These are phyloP conservation scores for Citrus sinensis DNA, from an alignment of 345 rosid species.

Conservation along the genomic window DNA sequence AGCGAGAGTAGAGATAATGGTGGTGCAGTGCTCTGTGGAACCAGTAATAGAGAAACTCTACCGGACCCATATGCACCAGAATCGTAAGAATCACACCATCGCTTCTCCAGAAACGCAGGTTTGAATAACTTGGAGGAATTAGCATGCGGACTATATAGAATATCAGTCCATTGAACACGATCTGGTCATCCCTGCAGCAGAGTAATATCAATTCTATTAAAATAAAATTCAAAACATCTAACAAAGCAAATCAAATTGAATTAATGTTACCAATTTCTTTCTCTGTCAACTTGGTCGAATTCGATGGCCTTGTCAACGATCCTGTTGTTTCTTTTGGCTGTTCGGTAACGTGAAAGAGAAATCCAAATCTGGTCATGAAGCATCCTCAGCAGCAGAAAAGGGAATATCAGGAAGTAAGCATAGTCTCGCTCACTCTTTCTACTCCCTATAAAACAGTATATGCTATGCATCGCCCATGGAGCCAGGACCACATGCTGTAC, in stretches of 20 bases:
- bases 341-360: slow-evolving; percentile 43
- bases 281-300: slow-evolving; percentile 63
- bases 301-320: slow-evolving; percentile 58
- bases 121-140: slow-evolving; percentile 20
- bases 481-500: slow-evolving; percentile 44
- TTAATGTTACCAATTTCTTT: slow-evolving; percentile 44
- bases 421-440: slow-evolving; percentile 32
- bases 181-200: slow-evolving; percentile 38
- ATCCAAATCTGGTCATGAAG: slow-evolving; percentile 68
- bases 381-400: slow-evolving; percentile 36
- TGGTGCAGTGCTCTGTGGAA: slow-evolving; percentile 54
- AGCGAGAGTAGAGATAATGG: slow-evolving; percentile 52
- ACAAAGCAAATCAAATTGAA: too few species aligned
- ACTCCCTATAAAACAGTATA: slow-evolving; percentile 25
- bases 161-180: slow-evolving; percentile 36
- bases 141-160: slow-evolving; percentile 15
- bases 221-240: background rate
- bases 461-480: slow-evolving; percentile 54
- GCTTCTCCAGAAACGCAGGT: slow-evolving; percentile 38
- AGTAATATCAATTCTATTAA: too few species aligned
- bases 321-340: slow-evolving; percentile 48
- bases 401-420: slow-evolving; percentile 33
- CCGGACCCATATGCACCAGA: slow-evolving; percentile 40
- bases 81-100: slow-evolving; percentile 37
- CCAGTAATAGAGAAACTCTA: slow-evolving; percentile 60